Percentiles rank a stretch among this genome's conserved stretches.
phyloP scores from a whole-genome alignment of 305 asterid species.

The Solanum chacoense region DNA sequence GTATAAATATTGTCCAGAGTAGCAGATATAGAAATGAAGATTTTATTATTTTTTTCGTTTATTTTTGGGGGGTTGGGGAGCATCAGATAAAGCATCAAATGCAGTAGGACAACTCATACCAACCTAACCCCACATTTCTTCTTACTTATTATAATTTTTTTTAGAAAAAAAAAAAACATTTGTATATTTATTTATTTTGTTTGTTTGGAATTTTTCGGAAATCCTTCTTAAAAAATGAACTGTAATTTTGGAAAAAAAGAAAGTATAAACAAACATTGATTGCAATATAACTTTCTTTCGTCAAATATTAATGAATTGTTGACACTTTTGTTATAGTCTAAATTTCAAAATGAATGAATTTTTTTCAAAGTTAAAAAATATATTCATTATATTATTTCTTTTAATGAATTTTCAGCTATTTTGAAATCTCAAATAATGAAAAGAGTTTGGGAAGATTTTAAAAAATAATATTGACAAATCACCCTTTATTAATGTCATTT shows the following conservation, averaged over 20 bases:
- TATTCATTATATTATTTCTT: neutral
- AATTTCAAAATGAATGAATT: neutral
- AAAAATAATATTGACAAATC: neutral
- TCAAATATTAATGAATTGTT: neutral
- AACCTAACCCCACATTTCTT: slow-evolving; percentile 23
- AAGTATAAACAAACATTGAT: neutral
- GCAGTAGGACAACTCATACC: slow-evolving; percentile 39
- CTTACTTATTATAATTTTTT: neutral
- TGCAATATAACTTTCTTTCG: neutral
- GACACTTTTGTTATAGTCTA: neutral
- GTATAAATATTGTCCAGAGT: neutral
- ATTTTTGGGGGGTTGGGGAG: neutral
- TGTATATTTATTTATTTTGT: neutral
- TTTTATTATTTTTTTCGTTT: neutral
- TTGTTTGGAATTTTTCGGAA: neutral
- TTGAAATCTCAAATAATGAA: neutral
- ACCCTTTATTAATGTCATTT: neutral
- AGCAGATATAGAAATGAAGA: neutral
- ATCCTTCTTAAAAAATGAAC: neutral
- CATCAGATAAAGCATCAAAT: slow-evolving; percentile 37
- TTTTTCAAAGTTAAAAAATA: neutral
- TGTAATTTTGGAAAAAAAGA: neutral
- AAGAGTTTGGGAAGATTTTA: no score
- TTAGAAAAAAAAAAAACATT: neutral
- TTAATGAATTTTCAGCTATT: neutral